These are phyloP conservation scores for Aureobasidium sp. DNA, from an alignment of 2,329 filamentous ascomycete genomes.

Conservation along the genomic window DNA sequence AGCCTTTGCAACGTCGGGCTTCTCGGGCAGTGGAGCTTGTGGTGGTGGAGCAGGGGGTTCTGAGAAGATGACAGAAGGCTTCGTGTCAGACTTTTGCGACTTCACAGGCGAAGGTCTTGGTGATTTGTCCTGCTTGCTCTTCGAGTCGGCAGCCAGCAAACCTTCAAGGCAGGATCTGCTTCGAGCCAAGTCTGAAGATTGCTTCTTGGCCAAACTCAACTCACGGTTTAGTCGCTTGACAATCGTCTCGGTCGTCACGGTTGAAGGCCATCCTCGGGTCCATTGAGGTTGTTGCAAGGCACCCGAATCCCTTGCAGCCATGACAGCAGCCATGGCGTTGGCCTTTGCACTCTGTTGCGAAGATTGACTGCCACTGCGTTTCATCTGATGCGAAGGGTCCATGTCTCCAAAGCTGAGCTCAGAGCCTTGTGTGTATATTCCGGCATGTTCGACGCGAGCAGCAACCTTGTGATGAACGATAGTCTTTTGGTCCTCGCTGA, in stretches of 20 bases:
- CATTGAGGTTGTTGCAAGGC: slow-evolving; percentile 56
- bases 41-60: slow-evolving; percentile 90
- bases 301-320: slow-evolving; percentile 41
- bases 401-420: slow-evolving; percentile 90
- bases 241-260: slow-evolving; percentile 89
- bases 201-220: slow-evolving; percentile 81
- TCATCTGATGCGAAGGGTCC: slow-evolving; percentile 62
- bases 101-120: slow-evolving; percentile 45
- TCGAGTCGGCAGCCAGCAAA: slow-evolving; percentile 63
- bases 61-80: slow-evolving; percentile 66
- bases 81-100: slow-evolving; percentile 60
- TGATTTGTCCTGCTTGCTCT: slow-evolving; percentile 42
- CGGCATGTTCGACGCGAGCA: slow-evolving; percentile 91
- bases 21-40: slow-evolving; percentile 87
- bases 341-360: slow-evolving; percentile 22
- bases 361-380: slow-evolving; percentile 48
- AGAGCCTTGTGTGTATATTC: slow-evolving; percentile 65
- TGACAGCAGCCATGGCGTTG: slow-evolving; percentile 18
- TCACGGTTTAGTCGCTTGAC: slow-evolving; percentile 81
- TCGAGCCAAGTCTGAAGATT: slow-evolving; percentile 75
- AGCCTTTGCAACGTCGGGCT: slow-evolving; percentile 62
- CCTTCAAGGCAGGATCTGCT: slow-evolving; percentile 75
- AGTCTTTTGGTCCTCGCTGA: slow-evolving; percentile 96
- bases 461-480: slow-evolving; percentile 98
- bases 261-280: slow-evolving; percentile 76